Evolutionary conservation across 202 grass and related monocot genomes (phyloP).

Genomic region (Zoysia matrella): DNA sequence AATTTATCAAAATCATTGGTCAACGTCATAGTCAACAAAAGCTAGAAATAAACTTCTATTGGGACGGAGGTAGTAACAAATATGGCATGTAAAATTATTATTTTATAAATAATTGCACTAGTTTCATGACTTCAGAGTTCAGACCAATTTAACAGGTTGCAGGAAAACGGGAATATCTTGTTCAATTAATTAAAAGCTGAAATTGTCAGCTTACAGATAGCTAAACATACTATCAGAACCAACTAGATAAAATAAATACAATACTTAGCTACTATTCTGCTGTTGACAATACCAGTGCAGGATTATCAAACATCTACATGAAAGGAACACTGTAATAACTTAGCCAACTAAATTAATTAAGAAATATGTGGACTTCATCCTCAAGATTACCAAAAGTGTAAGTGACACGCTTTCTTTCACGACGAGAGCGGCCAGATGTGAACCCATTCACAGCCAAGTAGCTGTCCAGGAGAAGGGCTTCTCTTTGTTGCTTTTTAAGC

Average conservation of each 20-base stretch:
- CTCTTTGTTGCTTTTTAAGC: conserved; percentile 3
- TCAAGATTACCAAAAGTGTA: conserved; percentile 90
- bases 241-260: conserved; percentile 14
- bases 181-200: conserved; percentile 39
- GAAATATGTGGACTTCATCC: conserved; percentile 11
- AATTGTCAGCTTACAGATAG: conserved; percentile 13
- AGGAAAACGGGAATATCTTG: conserved; percentile 7
- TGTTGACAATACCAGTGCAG: conserved; percentile 3
- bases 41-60: too few species aligned
- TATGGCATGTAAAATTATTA: not conserved
- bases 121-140: not conserved
- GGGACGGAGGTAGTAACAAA: conserved; percentile 12
- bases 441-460: conserved; percentile 75
- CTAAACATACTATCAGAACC: conserved; percentile 13
- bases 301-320: conserved; percentile 25
- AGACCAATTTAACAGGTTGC: conserved; percentile 18
- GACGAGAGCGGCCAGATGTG: conserved; percentile 83
- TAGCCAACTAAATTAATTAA: conserved; percentile 19
- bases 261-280: not conserved
- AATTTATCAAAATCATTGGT: too few species aligned
- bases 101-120: conserved; percentile 18
- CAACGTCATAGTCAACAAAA: too few species aligned
- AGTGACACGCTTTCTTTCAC: conserved; percentile 86
- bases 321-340: conserved; percentile 24
- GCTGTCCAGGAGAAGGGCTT: conserved; percentile 78